Evolutionary conservation across 1,284 basidiomycete genomes (phyloP).

Genomic region (Volvariella volvacea): DNA sequence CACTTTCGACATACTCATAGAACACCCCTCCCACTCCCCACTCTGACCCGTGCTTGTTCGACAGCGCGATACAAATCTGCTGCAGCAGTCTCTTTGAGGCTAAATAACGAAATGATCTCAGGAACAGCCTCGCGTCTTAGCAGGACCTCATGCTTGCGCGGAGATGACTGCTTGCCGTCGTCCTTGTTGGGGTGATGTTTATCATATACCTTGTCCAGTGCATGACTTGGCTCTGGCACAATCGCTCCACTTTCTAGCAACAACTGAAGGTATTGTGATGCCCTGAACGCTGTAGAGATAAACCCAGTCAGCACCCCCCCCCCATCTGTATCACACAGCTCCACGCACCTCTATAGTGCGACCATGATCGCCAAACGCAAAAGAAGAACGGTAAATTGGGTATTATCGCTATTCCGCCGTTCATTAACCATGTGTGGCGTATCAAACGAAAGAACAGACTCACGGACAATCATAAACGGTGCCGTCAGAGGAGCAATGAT

Average conservation of each 20-base stretch:
- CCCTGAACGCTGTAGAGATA: slow-evolving; percentile 53
- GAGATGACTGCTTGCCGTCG: not conserved
- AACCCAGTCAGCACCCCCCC: not conserved
- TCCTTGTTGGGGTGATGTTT: slow-evolving; percentile 21
- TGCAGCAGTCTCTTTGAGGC: slow-evolving; percentile 36
- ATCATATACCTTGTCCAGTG: slow-evolving; percentile 55
- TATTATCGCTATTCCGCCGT: slow-evolving; percentile 55
- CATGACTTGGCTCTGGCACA: slow-evolving; percentile 42
- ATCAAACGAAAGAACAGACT: slow-evolving; percentile 20
- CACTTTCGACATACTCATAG: too few relatives aligned
- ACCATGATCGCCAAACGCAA: slow-evolving; percentile 78
- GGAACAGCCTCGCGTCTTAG: slow-evolving; percentile 51
- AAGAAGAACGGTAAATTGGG: slow-evolving; percentile 83
- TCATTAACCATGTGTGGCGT: slow-evolving; percentile 1
- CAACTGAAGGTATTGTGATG: slow-evolving; percentile 59
- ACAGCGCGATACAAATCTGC: slow-evolving; percentile 58
- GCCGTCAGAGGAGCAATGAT: slow-evolving; percentile 59
- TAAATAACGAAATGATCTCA: slow-evolving; percentile 37
- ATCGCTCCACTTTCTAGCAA: slow-evolving; percentile 52
- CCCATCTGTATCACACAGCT: not conserved
- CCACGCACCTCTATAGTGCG: slow-evolving; percentile 64
- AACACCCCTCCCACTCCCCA: slow-evolving; percentile 13
- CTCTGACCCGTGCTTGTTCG: slow-evolving; percentile 43
- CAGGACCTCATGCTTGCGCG: slow-evolving; percentile 25
- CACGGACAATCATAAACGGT: slow-evolving; percentile 70